These are phyloP conservation scores for Neurospora sp. DNA, from an alignment of 495 filamentous ascomycete species.

Conservation along the genomic window DNA sequence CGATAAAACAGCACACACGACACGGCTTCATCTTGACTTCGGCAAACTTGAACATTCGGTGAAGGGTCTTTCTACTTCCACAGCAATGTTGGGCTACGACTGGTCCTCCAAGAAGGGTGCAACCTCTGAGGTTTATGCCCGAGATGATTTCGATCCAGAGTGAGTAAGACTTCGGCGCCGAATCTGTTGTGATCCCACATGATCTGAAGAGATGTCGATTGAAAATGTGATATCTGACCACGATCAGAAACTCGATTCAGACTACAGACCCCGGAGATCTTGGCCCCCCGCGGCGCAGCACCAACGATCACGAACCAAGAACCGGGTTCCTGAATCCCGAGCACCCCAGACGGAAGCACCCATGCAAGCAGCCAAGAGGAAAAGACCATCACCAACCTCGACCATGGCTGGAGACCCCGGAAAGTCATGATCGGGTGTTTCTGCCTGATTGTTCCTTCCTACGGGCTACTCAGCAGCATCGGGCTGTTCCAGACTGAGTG, in stretches of 20 bases:
- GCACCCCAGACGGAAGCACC: background rate
- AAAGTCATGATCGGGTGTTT: slow-evolving; percentile 19
- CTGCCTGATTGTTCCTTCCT: slow-evolving; percentile 15
- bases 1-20: background rate
- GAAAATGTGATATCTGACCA: slow-evolving; percentile 15
- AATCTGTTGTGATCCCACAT: background rate
- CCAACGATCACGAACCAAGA: slow-evolving; percentile 1
- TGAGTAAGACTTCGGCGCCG: background rate
- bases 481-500: slow-evolving; percentile 22
- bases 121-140: background rate
- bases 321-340: slow-evolving; percentile 4
- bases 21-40: background rate
- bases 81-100: background rate
- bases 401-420: slow-evolving; percentile 14
- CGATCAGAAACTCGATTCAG: background rate
- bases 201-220: background rate
- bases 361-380: background rate
- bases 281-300: background rate
- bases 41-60: background rate
- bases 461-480: slow-evolving; percentile 20
- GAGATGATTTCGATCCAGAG: background rate
- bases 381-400: background rate
- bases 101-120: background rate
- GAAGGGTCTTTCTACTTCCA: background rate
- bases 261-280: background rate